Evolutionary conservation across 2,329 filamentous ascomycete species (phyloP), one percentile per base, ranked within the genome.

Genomic region (Xylariaceae sp.): DNA sequence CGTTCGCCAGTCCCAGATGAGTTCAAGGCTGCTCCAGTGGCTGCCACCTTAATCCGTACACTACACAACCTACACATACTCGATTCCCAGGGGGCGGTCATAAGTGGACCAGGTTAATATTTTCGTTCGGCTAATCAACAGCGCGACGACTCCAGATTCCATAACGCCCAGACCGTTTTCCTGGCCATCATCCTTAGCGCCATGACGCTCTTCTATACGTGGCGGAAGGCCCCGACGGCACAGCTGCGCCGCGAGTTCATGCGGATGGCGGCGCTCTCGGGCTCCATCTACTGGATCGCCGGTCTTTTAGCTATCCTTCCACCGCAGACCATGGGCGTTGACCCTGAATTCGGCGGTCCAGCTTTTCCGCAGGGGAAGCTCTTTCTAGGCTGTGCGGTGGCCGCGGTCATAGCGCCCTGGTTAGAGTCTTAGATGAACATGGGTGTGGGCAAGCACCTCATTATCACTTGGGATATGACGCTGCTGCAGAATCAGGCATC

Each of bases 331-430:
- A 68, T 66, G 56, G 73, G 73, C 9, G 65, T 73, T 5, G 74
- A 76, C 37, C 71, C 72, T 0, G 74, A 76, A 61, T 74, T 74
- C 54, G 74, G 73, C 9, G 69, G 72, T 7, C 71, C 73, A 0
- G 72, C 66, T 5, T 75, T 74, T 56, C 74, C 74, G 13, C 74
- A 76, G 63, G 60, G 55, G 15, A 61, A 57, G 12, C 15, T 67
- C 0, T 74, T 75, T 29, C 16, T 19, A 29, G 19, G 21, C 22
- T 26, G 41, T 29, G 41, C 21, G 13, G 21, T 43, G 21, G 5
- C 21, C 6, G 41, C 41, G 13, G 15, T 43, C 13, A 8, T 43
- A 10, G 21, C 41, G 7, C 41, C 41, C 21, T 43, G 41, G 41
- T 16, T 43, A 2, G 41, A 43, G 16, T 30, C 41, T 10, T 43